phyloP scores from a whole-genome alignment of 768 basidiomycete genomes.

The Suillus subaureus region DNA sequence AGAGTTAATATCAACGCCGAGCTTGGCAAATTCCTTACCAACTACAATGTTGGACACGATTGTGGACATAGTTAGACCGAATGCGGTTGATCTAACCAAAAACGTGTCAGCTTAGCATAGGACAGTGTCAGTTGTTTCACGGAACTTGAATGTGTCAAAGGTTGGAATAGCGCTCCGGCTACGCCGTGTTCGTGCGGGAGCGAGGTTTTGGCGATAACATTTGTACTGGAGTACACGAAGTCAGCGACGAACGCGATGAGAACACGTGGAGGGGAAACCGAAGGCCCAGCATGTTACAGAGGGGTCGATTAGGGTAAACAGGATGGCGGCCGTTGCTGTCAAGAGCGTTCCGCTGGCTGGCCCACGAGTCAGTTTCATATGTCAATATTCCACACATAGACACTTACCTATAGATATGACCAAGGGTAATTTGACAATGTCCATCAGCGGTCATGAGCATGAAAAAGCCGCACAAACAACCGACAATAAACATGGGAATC shows the following conservation, averaged over 20 bases:
- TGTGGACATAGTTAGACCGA: constrained; percentile 72
- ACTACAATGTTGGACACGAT: constrained; percentile 65
- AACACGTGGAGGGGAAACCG: constrained; percentile 66
- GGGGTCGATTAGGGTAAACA: constrained; percentile 70
- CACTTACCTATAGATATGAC: constrained; percentile 55
- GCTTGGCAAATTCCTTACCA: constrained; percentile 28
- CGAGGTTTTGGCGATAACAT: constrained; percentile 72
- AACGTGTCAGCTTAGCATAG: not conserved
- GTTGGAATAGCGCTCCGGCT: constrained; percentile 75
- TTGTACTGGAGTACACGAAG: constrained; percentile 74
- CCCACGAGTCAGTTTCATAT: constrained; percentile 7
- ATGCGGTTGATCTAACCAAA: constrained; percentile 58
- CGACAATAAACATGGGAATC: constrained; percentile 73
- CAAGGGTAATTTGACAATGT: constrained; percentile 57
- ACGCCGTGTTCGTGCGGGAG: constrained; percentile 73
- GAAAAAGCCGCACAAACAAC: constrained; percentile 69
- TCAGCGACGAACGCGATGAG: constrained; percentile 75
- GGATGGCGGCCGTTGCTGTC: constrained; percentile 57
- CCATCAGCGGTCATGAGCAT: too few species aligned
- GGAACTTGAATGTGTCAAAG: constrained; percentile 64
- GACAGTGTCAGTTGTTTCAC: not conserved
- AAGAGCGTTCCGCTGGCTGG: constrained; percentile 56
- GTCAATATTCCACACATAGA: too few species aligned
- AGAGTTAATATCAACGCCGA: constrained; percentile 35
- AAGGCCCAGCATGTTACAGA: constrained; percentile 69